A percentile compares a stretch with the other conserved stretches of the same genome.
These are phyloP conservation scores for Tulasnella sp. DNA, from an alignment of 768 basidiomycete genomes.

Conservation along the genomic window DNA sequence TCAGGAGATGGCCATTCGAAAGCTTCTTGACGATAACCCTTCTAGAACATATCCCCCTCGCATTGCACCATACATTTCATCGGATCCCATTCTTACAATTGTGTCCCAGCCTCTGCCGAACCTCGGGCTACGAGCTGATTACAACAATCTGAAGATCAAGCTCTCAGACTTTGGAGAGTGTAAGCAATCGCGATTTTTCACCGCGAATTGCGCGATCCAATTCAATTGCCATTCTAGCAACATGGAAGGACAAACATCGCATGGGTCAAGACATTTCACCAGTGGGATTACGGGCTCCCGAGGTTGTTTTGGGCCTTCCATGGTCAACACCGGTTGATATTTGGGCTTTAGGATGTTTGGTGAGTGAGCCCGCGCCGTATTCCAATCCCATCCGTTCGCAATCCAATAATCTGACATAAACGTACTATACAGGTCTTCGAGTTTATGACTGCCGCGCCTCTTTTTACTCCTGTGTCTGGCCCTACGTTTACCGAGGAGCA, in stretches of 20 bases:
- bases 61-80: background rate
- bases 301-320: background rate
- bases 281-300: background rate
- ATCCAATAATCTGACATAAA: too few species aligned
- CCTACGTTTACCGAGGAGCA: background rate
- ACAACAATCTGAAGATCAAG: constrained; percentile 21
- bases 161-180: constrained; percentile 23
- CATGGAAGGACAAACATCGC: background rate
- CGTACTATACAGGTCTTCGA: background rate
- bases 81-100: constrained; percentile 23
- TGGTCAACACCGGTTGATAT: constrained; percentile 11
- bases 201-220: background rate
- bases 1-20: constrained; percentile 1
- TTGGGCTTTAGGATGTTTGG: constrained; percentile 11
- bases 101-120: constrained; percentile 25
- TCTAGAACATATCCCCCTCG: constrained; percentile 10
- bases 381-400: background rate
- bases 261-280: background rate
- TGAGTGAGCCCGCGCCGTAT: background rate
- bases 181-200: background rate
- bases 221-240: too few species aligned
- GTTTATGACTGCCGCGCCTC: background rate
- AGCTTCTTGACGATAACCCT: constrained; percentile 16
- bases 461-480: background rate
- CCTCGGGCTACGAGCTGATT: constrained; percentile 12